These are phyloP conservation scores for Neolentinus lepideus DNA, from an alignment of 1,284 basidiomycete species.

Conservation along the genomic window DNA sequence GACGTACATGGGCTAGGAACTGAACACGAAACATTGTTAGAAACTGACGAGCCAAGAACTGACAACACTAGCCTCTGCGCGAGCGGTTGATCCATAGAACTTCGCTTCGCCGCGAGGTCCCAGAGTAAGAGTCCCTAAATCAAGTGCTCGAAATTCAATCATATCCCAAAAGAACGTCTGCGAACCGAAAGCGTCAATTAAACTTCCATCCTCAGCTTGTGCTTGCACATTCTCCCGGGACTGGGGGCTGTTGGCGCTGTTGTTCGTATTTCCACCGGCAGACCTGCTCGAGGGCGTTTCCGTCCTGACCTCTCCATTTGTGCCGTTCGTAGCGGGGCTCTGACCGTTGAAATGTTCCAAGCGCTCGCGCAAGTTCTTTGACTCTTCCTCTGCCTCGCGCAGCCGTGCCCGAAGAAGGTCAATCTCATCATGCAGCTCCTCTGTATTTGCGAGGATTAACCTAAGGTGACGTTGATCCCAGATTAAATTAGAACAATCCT, in stretches of 20 bases:
- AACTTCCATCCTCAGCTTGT: constrained; percentile 29
- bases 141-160: neutral
- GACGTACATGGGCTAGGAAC: constrained; percentile 39
- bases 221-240: neutral
- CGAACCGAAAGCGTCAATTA: constrained; percentile 53
- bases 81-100: constrained; percentile 56
- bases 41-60: no score
- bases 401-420: constrained; percentile 46
- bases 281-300: constrained; percentile 6
- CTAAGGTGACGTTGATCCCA: constrained; percentile 19
- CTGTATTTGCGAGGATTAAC: constrained; percentile 57
- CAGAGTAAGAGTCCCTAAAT: constrained; percentile 48
- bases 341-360: neutral
- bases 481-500: neutral
- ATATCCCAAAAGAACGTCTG: neutral
- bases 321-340: constrained; percentile 29
- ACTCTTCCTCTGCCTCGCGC: constrained; percentile 49
- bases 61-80: constrained; percentile 48
- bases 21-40: no score
- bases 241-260: neutral
- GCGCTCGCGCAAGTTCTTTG: constrained; percentile 15
- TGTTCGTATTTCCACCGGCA: neutral
- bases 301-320: constrained; percentile 8
- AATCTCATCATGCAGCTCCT: constrained; percentile 59
- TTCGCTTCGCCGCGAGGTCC: constrained; percentile 44